phyloP scores from a whole-genome alignment of 345 rosid species.

The Rhizophora apiculata region DNA sequence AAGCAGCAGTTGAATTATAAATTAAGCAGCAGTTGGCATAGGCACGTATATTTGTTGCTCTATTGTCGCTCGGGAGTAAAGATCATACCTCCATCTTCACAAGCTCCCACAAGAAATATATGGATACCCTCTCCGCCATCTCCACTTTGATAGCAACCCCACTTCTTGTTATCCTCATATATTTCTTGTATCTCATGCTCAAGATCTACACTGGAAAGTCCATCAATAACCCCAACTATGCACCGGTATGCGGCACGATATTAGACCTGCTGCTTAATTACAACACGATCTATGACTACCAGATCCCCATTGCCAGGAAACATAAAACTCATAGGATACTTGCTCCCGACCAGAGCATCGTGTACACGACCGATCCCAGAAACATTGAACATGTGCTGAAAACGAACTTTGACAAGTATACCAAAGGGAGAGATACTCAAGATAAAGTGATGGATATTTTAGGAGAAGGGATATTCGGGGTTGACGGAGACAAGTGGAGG shows the following conservation, averaged over 20 bases:
- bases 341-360: slow-evolving; percentile 32
- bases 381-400: slow-evolving; percentile 58
- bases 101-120: too few species aligned
- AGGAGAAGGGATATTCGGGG: slow-evolving; percentile 65
- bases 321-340: slow-evolving; percentile 50
- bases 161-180: slow-evolving; percentile 17
- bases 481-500: slow-evolving; percentile 67
- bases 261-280: slow-evolving; percentile 37
- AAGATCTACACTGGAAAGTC: slow-evolving; percentile 45
- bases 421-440: slow-evolving; percentile 34
- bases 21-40: too few species aligned
- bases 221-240: slow-evolving; percentile 30
- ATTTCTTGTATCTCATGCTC: slow-evolving; percentile 22
- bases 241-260: slow-evolving; percentile 52
- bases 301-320: slow-evolving; percentile 33
- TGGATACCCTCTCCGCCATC: slow-evolving; percentile 19
- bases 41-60: too few species aligned
- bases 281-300: slow-evolving; percentile 48
- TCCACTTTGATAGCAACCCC: slow-evolving; percentile 15
- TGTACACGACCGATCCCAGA: slow-evolving; percentile 49
- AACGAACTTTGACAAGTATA: slow-evolving; percentile 43
- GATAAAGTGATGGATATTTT: slow-evolving; percentile 38
- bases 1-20: too few species aligned
- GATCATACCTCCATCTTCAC: too few species aligned
- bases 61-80: too few species aligned